These are phyloP conservation scores for Wickerhamiella kazuoi DNA, from an alignment of 805 yeast genomes.

Conservation along the genomic window DNA sequence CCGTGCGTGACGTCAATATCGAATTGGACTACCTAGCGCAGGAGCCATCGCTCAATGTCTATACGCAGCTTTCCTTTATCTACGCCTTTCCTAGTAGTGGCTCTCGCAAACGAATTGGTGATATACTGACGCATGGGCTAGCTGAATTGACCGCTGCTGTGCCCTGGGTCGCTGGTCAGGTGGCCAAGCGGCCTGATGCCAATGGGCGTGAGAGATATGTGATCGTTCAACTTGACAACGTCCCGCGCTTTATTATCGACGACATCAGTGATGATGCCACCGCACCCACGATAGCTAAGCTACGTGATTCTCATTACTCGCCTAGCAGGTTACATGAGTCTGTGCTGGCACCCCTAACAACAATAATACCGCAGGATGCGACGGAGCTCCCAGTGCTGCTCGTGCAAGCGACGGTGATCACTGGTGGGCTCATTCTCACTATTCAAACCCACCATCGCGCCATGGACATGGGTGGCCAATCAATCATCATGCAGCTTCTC, in stretches of 20 bases:
- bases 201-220: neutral
- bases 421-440: neutral
- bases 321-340: neutral
- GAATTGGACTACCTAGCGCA: constrained; percentile 13
- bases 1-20: constrained; percentile 28
- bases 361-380: no score
- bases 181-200: neutral
- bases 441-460: neutral
- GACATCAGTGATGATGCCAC: neutral
- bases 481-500: neutral
- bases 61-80: neutral
- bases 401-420: neutral
- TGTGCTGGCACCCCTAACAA: neutral
- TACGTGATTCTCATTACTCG: neutral
- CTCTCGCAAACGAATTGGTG: neutral
- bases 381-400: neutral
- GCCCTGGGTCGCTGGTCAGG: neutral
- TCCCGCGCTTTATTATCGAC: neutral
- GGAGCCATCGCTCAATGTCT: neutral
- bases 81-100: neutral
- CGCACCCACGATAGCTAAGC: neutral
- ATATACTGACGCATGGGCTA: neutral
- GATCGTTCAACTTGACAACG: neutral
- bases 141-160: neutral
- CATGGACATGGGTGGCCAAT: neutral